phyloP scores from a whole-genome alignment of 768 basidiomycete genomes.

The Porphyrellus cyaneotinctus region DNA sequence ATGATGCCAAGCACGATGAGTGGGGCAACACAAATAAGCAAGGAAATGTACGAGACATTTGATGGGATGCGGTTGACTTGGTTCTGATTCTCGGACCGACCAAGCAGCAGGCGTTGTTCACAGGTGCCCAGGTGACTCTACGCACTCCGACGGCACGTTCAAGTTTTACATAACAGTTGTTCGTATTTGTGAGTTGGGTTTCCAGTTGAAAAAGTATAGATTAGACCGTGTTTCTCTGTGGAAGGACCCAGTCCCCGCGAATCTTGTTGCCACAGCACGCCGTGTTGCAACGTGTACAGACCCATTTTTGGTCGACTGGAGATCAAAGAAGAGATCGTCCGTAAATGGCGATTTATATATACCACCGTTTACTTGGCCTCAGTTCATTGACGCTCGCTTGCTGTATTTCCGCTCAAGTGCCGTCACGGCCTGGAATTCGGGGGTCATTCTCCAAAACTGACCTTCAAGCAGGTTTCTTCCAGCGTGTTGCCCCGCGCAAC shows the following conservation, averaged over 20 bases:
- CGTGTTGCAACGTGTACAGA: background rate
- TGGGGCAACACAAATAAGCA: background rate
- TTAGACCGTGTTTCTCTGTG: background rate
- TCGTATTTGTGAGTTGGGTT: too few relatives aligned
- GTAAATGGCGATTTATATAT: constrained; percentile 5
- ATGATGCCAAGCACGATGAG: background rate
- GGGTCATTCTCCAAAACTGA: too few relatives aligned
- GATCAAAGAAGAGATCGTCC: constrained; percentile 7
- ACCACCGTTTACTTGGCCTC: background rate
- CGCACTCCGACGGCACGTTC: too few relatives aligned
- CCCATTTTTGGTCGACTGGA: background rate
- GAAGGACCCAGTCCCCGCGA: background rate
- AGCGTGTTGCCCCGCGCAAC: too few relatives aligned
- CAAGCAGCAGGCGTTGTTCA: too few relatives aligned
- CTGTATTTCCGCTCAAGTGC: constrained; percentile 26
- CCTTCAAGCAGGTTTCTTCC: too few relatives aligned
- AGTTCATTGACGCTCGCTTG: constrained; percentile 9
- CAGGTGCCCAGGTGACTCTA: too few relatives aligned
- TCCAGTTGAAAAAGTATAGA: too few relatives aligned
- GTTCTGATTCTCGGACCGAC: too few relatives aligned
- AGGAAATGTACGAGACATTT: background rate
- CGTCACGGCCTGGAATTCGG: background rate
- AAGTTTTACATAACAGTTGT: too few relatives aligned
- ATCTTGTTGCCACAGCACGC: background rate
- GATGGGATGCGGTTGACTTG: background rate